phyloP scores from a whole-genome alignment of 202 grass and related monocot species.

The Sporobolus alterniflorus region DNA sequence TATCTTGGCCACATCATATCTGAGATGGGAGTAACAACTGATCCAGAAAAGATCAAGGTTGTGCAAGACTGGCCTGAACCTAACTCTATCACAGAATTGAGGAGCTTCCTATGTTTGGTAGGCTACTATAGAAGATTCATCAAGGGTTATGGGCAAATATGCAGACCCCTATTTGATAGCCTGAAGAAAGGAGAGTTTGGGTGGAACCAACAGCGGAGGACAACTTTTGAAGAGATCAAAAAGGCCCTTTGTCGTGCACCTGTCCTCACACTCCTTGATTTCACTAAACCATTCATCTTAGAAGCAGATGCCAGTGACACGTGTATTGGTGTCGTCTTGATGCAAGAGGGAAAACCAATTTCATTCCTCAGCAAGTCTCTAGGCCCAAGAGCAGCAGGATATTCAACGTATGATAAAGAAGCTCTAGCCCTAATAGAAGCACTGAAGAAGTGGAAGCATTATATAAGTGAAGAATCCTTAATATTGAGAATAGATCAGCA shows the following conservation, averaged over 20 bases:
- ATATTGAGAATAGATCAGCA: not conserved
- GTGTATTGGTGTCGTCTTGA: not conserved
- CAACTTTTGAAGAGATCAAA: too few species aligned
- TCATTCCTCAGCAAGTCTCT: not conserved
- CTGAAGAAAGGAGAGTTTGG: not conserved
- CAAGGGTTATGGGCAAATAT: not conserved
- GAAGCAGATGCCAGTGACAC: not conserved
- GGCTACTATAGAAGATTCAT: not conserved
- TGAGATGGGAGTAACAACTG: not conserved
- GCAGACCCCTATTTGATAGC: not conserved
- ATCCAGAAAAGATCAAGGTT: not conserved
- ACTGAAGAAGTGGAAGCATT: not conserved
- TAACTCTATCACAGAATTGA: not conserved
- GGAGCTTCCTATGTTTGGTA: too few species aligned
- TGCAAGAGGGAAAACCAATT: not conserved
- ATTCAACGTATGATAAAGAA: not conserved
- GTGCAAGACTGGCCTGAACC: rapidly evolving
- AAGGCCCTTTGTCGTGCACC: too few species aligned
- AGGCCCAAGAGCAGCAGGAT: too few species aligned
- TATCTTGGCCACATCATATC: not conserved
- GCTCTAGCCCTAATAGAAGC: not conserved
- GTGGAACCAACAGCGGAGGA: too few species aligned
- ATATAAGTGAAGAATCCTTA: not conserved
- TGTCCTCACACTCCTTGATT: not conserved
- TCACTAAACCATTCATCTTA: not conserved